Conservation (phyloP, 2,329 filamentous ascomycete genomes). For the Pseudohalonectria lignicola region DNA sequence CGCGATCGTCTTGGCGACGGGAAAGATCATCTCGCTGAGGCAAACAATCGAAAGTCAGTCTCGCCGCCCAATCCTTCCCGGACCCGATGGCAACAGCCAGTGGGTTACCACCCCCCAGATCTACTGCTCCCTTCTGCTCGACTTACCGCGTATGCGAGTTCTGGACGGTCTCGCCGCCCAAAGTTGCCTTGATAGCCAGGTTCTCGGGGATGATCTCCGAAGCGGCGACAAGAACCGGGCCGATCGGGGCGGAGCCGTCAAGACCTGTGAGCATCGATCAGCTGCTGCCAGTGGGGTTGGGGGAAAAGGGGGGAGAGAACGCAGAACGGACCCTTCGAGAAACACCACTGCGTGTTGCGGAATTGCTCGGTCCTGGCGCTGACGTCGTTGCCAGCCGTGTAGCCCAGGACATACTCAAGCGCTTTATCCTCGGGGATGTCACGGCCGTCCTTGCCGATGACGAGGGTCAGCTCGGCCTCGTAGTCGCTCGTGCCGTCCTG, state of each 20-base stretch:
- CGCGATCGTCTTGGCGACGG: slow-evolving; percentile 21
- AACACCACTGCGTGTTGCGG: slow-evolving; percentile 25
- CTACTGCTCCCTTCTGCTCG: background rate
- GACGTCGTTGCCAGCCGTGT: slow-evolving; percentile 26
- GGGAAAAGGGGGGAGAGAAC: background rate
- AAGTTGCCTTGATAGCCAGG: slow-evolving; percentile 18
- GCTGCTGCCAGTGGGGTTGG: background rate
- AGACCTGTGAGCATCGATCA: slow-evolving; percentile 11
- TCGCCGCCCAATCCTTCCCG: too few relatives aligned
- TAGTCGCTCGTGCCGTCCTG: slow-evolving; percentile 26
- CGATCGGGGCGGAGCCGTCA: slow-evolving; percentile 23
- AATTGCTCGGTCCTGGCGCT: slow-evolving; percentile 23
- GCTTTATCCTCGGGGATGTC: slow-evolving; percentile 24
- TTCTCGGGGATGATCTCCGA: slow-evolving; percentile 15
- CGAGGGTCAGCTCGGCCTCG: slow-evolving; percentile 25
- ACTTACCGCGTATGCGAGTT: slow-evolving; percentile 18
- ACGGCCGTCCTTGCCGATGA: slow-evolving; percentile 22
- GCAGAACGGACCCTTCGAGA: slow-evolving; percentile 19
- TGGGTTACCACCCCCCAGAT: too few relatives aligned
- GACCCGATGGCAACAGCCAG: too few relatives aligned
- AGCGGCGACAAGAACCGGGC: slow-evolving; percentile 21
- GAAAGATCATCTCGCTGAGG: slow-evolving; percentile 24
- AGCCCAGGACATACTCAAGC: slow-evolving; percentile 26
- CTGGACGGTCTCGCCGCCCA: slow-evolving; percentile 25
- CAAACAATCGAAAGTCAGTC: too few relatives aligned